These are phyloP conservation scores for Syncephalis fuscata DNA, from an alignment of 371 early-diverging fungal species.

Conservation along the genomic window DNA sequence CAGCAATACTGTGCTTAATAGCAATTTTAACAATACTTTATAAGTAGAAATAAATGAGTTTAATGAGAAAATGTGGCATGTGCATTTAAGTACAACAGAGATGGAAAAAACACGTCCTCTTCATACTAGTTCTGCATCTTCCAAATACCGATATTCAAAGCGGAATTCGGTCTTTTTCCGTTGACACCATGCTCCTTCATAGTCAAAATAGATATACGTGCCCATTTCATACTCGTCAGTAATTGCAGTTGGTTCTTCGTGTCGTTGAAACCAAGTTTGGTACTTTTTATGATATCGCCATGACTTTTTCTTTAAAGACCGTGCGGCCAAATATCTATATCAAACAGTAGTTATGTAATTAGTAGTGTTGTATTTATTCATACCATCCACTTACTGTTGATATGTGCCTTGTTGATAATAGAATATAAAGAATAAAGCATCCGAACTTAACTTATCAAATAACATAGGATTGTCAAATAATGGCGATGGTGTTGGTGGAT, in stretches of 20 bases:
- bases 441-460: slow-evolving; percentile 87
- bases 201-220: slow-evolving; percentile 98
- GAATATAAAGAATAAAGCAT: slow-evolving; percentile 97
- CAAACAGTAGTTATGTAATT: neutral
- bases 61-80: too few species aligned
- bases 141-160: slow-evolving; percentile 78
- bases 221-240: slow-evolving; percentile 98
- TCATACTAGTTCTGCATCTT: slow-evolving; percentile 49
- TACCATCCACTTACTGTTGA: slow-evolving; percentile 67
- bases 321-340: slow-evolving; percentile 77
- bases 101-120: too few species aligned
- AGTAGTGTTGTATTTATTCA: neutral
- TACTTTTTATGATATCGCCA: slow-evolving; percentile 99
- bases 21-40: too few species aligned
- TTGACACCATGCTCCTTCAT: slow-evolving; percentile 96
- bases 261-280: slow-evolving; percentile 97
- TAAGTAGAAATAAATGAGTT: too few species aligned
- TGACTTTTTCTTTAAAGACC: slow-evolving; percentile 90
- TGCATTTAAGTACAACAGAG: too few species aligned
- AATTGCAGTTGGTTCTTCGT: slow-evolving; percentile 92
- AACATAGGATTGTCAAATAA: slow-evolving; percentile 66
- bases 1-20: slow-evolving; percentile 20
- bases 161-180: slow-evolving; percentile 93
- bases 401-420: slow-evolving; percentile 94
- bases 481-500: slow-evolving; percentile 72